These are phyloP conservation scores for Phaffia rhodozyma DNA, from an alignment of 1,284 basidiomycete genomes.

Conservation along the genomic window DNA sequence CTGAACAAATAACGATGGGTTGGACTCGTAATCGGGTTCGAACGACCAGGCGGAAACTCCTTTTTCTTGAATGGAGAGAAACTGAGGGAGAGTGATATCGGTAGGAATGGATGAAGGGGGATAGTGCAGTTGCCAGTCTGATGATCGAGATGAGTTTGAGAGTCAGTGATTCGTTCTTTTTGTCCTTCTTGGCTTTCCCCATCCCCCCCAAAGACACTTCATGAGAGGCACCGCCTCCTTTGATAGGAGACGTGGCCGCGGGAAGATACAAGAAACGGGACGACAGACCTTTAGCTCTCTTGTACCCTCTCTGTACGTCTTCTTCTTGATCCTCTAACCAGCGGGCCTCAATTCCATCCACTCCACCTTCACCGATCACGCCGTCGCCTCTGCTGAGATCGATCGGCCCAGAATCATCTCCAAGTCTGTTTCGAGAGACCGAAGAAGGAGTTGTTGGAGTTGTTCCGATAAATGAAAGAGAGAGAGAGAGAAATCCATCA, in stretches of 20 bases:
- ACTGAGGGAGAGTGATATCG: slow-evolving; percentile 92
- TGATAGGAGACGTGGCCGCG: not conserved
- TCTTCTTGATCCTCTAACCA: slow-evolving; percentile 83
- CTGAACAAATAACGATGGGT: slow-evolving; percentile 79
- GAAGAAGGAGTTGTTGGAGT: slow-evolving; percentile 3
- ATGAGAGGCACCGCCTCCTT: not conserved
- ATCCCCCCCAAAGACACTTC: not conserved
- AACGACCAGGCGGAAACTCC: slow-evolving; percentile 96
- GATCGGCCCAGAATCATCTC: slow-evolving; percentile 80
- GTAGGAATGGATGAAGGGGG: slow-evolving; percentile 84
- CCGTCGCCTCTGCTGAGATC: slow-evolving; percentile 86
- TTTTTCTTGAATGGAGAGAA: slow-evolving; percentile 94
- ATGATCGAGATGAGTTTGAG: slow-evolving; percentile 1
- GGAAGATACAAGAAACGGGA: slow-evolving; percentile 20
- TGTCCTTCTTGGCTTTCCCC: not conserved
- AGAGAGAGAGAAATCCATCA: too few relatives aligned
- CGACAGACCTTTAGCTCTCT: slow-evolving; percentile 69
- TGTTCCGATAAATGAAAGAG: not conserved
- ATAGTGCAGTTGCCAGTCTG: slow-evolving; percentile 82
- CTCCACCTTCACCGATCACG: slow-evolving; percentile 77
- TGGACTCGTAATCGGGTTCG: slow-evolving; percentile 89
- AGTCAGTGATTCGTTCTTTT: slow-evolving; percentile 5
- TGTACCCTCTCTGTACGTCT: slow-evolving; percentile 55
- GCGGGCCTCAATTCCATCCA: slow-evolving; percentile 76
- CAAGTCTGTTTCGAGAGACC: slow-evolving; percentile 40